These are phyloP conservation scores for Beauveria scarabaeidicola DNA, from an alignment of 2,329 filamentous ascomycete species.

Conservation along the genomic window DNA sequence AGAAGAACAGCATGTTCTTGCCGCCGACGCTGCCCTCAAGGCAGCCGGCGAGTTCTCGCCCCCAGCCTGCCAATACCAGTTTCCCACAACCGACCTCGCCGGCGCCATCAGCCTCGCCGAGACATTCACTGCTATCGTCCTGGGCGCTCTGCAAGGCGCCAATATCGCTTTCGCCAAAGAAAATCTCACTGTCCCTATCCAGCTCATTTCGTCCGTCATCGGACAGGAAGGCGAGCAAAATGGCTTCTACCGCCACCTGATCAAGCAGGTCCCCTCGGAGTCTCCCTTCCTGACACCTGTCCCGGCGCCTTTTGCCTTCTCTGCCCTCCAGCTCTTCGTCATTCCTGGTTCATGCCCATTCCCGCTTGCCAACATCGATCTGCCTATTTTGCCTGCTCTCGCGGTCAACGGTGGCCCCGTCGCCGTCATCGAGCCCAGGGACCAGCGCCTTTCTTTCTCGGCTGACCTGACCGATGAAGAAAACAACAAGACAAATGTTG, in stretches of 20 bases:
- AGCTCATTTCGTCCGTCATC: constrained; percentile 51
- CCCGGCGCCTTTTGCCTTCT: constrained; percentile 55
- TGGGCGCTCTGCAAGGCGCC: constrained; percentile 60
- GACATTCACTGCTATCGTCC: constrained; percentile 59
- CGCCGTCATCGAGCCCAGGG: constrained; percentile 30
- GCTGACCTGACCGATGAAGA: constrained; percentile 1
- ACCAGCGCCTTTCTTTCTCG: constrained; percentile 45
- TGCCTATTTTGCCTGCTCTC: constrained; percentile 50
- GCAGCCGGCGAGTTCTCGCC: constrained; percentile 45
- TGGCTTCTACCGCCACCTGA: constrained; percentile 55
- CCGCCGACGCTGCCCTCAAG: constrained; percentile 48
- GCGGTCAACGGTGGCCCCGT: constrained; percentile 22
- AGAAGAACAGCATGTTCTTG: constrained; percentile 58
- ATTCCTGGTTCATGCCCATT: constrained; percentile 52
- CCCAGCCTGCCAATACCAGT: constrained; percentile 55
- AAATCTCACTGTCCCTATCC: constrained; percentile 46
- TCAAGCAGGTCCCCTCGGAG: constrained; percentile 49
- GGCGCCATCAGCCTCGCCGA: constrained; percentile 52
- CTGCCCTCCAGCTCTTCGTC: constrained; percentile 51
- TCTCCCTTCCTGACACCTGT: constrained; percentile 60
- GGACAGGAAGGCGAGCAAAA: constrained; percentile 70
- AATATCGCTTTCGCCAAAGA: constrained; percentile 46
- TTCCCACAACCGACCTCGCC: constrained; percentile 49
- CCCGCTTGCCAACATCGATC: constrained; percentile 38
- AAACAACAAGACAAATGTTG: neutral